A percentile compares a stretch with the other conserved stretches of the same genome.
These are phyloP conservation scores for Xylariaceae sp. DNA, from an alignment of 2,329 filamentous ascomycete species.

Conservation along the genomic window DNA sequence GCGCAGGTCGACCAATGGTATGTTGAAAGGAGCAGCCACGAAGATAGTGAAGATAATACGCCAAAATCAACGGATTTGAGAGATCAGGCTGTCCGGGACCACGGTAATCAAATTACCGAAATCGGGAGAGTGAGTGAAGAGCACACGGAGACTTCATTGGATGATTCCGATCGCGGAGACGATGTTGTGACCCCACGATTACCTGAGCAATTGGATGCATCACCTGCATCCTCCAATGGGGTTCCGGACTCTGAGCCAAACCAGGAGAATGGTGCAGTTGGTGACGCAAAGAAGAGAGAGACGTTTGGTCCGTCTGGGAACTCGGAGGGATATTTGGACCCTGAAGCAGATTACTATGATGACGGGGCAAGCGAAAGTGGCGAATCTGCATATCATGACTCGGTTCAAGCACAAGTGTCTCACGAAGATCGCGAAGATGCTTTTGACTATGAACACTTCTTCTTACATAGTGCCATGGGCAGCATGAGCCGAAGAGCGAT, in stretches of 20 bases:
- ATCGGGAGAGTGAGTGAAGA: conserved; percentile 8
- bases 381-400: conserved; percentile 62
- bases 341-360: conserved; percentile 36
- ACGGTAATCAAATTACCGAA: conserved; percentile 7
- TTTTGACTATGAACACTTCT: conserved; percentile 96
- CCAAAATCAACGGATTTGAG: too few species aligned
- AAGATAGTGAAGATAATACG: conserved; percentile 7
- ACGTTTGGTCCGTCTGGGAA: conserved; percentile 22
- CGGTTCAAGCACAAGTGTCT: conserved; percentile 59
- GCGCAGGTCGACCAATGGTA: conserved; percentile 58
- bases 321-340: conserved; percentile 33
- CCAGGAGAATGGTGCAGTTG: conserved; percentile 24
- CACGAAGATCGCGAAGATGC: conserved; percentile 94
- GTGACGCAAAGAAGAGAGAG: conserved; percentile 8
- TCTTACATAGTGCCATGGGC: conserved; percentile 87
- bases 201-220: conserved; percentile 11
- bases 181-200: conserved; percentile 25
- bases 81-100: conserved; percentile 14
- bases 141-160: conserved; percentile 29
- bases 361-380: conserved; percentile 58
- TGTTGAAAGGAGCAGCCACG: conserved; percentile 31
- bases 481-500: conserved; percentile 61
- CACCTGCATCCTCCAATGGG: conserved; percentile 3
- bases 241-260: conserved; percentile 14
- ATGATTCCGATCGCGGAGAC: conserved; percentile 29